phyloP scores from a whole-genome alignment of 2,329 filamentous ascomycete genomes.

The Botryotinia narcissicola region DNA sequence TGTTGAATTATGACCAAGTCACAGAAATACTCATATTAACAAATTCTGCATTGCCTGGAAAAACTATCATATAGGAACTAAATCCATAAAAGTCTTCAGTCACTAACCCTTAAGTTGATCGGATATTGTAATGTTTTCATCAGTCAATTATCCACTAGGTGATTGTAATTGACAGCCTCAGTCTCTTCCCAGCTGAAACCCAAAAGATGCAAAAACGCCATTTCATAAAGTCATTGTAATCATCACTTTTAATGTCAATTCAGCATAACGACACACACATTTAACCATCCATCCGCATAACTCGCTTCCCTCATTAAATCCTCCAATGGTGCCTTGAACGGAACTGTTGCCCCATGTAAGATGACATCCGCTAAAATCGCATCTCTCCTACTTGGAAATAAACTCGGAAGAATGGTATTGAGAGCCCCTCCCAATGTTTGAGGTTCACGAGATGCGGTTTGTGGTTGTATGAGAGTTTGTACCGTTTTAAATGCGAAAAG shows the following conservation, averaged over 20 bases:
- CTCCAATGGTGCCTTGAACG: constrained; percentile 74
- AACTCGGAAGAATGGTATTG: constrained; percentile 68
- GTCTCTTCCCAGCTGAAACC: not conserved
- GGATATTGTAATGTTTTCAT: not conserved
- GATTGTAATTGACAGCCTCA: not conserved
- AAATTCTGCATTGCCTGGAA: not conserved
- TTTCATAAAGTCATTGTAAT: not conserved
- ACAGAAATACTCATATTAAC: not conserved
- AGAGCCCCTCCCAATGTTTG: constrained; percentile 77
- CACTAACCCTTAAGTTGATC: not conserved
- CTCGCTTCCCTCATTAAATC: constrained; percentile 79
- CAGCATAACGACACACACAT: constrained; percentile 70
- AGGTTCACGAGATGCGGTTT: constrained; percentile 45
- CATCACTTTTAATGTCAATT: constrained; percentile 20
- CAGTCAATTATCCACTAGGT: not conserved
- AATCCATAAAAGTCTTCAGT: not conserved
- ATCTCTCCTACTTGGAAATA: constrained; percentile 86
- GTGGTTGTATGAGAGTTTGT: constrained; percentile 67
- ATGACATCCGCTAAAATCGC: constrained; percentile 81
- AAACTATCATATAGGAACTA: not conserved
- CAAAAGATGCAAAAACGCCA: not conserved
- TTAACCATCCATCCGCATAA: constrained; percentile 91
- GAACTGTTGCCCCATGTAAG: constrained; percentile 80
- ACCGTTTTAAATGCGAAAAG: constrained; percentile 65
- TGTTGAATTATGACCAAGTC: not conserved